A percentile compares a stretch with the other conserved stretches of the same genome.
phyloP scores from a whole-genome alignment of 2,329 filamentous ascomycete species.

The Neurospora crassa region DNA sequence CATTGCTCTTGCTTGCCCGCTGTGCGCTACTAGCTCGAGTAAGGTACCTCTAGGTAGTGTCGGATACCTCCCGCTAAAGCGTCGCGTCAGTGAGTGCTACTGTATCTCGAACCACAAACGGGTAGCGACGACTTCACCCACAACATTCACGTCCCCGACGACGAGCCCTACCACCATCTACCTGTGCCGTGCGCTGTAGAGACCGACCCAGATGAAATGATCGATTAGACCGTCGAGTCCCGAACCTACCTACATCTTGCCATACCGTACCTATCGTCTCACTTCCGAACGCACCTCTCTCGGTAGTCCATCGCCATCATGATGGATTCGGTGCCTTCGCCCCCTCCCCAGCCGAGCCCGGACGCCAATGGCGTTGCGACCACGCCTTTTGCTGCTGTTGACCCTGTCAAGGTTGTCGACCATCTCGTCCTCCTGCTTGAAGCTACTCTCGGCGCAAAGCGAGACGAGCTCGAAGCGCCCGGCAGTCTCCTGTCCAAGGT shows the following conservation, averaged over 20 bases:
- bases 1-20: background rate
- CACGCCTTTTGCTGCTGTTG: constrained; percentile 46
- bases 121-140: background rate
- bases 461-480: constrained; percentile 66
- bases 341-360: constrained; percentile 32
- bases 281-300: background rate
- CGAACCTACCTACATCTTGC: background rate
- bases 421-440: constrained; percentile 62
- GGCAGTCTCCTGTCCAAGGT: constrained; percentile 74
- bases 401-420: constrained; percentile 61
- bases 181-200: background rate
- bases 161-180: background rate
- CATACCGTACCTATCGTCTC: background rate
- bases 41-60: background rate
- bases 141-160: background rate
- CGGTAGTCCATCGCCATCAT: constrained; percentile 11
- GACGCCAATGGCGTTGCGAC: constrained; percentile 36
- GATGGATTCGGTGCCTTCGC: constrained; percentile 39
- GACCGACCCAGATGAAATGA: background rate
- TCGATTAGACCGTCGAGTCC: background rate
- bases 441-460: constrained; percentile 64
- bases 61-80: background rate
- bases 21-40: background rate
- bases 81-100: background rate
- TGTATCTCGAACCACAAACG: background rate